Base-by-base conservation (phyloP, 1,284 basidiomycete genomes). In the Phaffia rhodozyma region DNA sequence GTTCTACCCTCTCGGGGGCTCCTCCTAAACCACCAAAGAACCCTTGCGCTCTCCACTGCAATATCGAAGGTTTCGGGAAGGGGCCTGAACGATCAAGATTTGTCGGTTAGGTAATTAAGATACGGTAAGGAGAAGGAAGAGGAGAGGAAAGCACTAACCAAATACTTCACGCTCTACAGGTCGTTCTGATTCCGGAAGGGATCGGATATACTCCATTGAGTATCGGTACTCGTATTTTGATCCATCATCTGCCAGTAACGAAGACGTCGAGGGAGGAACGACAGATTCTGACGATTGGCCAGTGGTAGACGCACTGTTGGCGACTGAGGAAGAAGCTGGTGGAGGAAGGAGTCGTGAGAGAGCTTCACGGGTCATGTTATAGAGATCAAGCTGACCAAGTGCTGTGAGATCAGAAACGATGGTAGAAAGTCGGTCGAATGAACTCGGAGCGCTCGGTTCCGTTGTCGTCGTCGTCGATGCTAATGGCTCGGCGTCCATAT, bases 121-220 rank as follows among this genome's bases (percentile, higher is more conserved):
- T 27, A 1, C 23, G 21, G 52, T 25, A 34, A 27, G 55, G 29
- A 11, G 16, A 27, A 38, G 43, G 9, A 55, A 52, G 49, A 20
- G n/a, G 50, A 34, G 18, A 59, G 23, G 7, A 30, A 54, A 18
- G 27, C 20, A 69, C 75, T 65, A 58, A 75, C 76, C 76, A 58
- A 76, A 77, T 0, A 75, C 66, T 61, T 77, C 75, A 18, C 75
- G 67, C 59, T 77, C 76, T 13, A 77, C 71, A 0, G 76, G 76
- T 27, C 74, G 66, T 61, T 76, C 74, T 5, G 66, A 71, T 60
- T 74, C 74, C 0, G 75, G 75, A 16, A 77, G 67, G 16, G 66
- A 69, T 25, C 68, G 62, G 48, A 77, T 67, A 65, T 77, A 76
- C 6, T 69, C 68, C 68, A 75, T 69, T 9, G 74, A 75, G 70